Base-by-base conservation (phyloP, 805 yeast genomes). In the Hyphopichia homilentoma region DNA sequence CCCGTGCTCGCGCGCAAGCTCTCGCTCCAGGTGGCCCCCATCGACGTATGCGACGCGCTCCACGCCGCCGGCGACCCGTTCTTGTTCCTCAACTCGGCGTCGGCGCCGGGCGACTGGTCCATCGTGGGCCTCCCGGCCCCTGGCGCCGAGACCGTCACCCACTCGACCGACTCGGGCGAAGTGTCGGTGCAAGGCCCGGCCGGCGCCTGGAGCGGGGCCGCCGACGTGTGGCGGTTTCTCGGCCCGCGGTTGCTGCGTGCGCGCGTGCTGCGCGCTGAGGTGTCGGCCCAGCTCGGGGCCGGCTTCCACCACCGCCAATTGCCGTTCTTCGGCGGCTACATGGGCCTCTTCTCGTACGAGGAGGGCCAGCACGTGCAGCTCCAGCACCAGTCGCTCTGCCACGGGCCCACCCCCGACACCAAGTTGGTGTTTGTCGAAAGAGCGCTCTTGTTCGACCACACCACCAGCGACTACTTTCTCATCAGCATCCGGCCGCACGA, bases 281-380 rank as follows among this genome's bases (percentile, higher is more conserved):
- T 71, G n/a, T 39, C 48, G 12, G 30, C 36, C 5, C 34, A 41
- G 13, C 32, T 51, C 4, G 43, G 46, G 2, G 27, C 36, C 6
- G 25, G 39, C 14, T 26, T 26, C 4, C 52, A 48, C 22, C 17
- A 39, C 3, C 44, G 63, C 6, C 58, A 61, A 0, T 60, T 86
- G 13, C 95, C 96, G 1, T 93, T 93, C 47, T 62, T 78, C 35
- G 97, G 98, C n/a, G 99, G 99, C 0, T 68, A 85, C 20, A 65
- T 89, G 34, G 99, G 99, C 4, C 66, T 82, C 25, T 56, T 93
- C 7, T 82, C 95, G 0, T 93, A 93, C 52, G 98, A 90, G 53
- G 90, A 84, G 59, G 95, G 95, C 1, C 72, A 73, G 16, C 69
- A 67, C 38, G 44, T 74, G 6, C 36, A 53, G 2, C 23, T 52